phyloP scores from a whole-genome alignment of 306 rosid genomes.

The Castanea sativa region DNA sequence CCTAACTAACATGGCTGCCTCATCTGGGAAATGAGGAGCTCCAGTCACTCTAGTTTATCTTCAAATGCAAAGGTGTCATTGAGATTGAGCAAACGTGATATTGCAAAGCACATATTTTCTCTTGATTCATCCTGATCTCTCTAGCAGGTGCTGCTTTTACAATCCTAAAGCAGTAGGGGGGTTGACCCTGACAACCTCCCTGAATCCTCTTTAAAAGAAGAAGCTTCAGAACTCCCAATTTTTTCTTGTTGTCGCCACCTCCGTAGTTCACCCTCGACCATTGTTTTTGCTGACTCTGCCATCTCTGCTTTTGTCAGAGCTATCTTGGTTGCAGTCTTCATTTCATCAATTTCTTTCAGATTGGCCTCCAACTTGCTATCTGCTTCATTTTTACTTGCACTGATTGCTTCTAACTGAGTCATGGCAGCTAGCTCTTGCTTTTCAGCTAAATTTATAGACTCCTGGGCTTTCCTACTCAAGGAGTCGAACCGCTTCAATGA shows the following conservation, averaged over 20 bases:
- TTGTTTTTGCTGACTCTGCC: slow-evolving; percentile 61
- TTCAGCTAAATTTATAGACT: slow-evolving; percentile 44
- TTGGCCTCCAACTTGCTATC: slow-evolving; percentile 55
- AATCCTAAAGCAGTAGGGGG: slow-evolving; percentile 17
- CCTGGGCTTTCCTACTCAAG: slow-evolving; percentile 46
- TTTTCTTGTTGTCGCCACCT: slow-evolving; percentile 54
- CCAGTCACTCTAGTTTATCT: neutral
- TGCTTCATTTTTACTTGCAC: slow-evolving; percentile 41
- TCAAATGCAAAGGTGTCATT: slow-evolving; percentile 17
- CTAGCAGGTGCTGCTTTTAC: neutral
- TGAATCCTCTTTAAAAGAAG: neutral
- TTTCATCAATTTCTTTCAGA: slow-evolving; percentile 63
- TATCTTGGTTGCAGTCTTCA: slow-evolving; percentile 54
- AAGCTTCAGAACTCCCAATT: slow-evolving; percentile 12
- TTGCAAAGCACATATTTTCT: slow-evolving; percentile 5
- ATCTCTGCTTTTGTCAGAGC: slow-evolving; percentile 65
- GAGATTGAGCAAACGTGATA: slow-evolving; percentile 17
- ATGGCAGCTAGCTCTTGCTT: slow-evolving; percentile 43
- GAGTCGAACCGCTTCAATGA: slow-evolving; percentile 47
- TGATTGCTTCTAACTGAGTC: slow-evolving; percentile 41
- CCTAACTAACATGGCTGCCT: slow-evolving; percentile 3
- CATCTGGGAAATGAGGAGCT: slow-evolving; percentile 8
- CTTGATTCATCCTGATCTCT: slow-evolving; percentile 11
- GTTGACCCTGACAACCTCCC: slow-evolving; percentile 21
- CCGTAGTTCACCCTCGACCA: slow-evolving; percentile 56